Base-by-base conservation (phyloP, 2,329 filamentous ascomycete species). In the Phyllosticta capitalensis region DNA sequence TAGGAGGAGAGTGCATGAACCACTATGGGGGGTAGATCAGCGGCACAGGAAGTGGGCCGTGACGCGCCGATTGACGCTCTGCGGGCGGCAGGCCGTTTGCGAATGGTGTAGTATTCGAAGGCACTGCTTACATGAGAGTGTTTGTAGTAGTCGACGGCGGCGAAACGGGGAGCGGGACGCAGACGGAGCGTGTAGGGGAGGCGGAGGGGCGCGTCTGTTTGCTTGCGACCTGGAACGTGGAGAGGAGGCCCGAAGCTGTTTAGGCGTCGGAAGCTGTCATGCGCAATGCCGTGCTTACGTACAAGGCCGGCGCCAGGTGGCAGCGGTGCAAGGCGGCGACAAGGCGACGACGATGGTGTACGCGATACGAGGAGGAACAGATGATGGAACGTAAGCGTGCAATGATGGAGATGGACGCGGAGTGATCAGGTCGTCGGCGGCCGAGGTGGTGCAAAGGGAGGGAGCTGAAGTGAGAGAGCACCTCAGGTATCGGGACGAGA, bases 1-100 rank as follows among this genome's bases (percentile, higher is more conserved):
- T 48, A 48, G 54, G 51, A 51, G 30, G 38, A 55, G 28, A 50
- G 54, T 21, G 52, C n/a, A 21, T 55, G 24, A 28, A 26, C 30
- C 51, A 45, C 30, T 38, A 38, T 38, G 30, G 30, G 30, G 30
- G 30, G 30, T 38, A 38, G 57, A 53, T 55, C 26, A 52, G 59
- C 45, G 51, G 51, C 30, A 38, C 30, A 38, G 10, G 30, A 38
- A 38, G 30, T 38, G 30, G 30, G 49, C 21, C 19, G 21, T 51
- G 19, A 51, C 19, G 49, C 49, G 49, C 49, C 49, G 19, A 59
- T 52, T 24, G 57, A 55, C 52, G 57, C 45, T 54, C 51, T 28
- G 38, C 9, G 30, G 30, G 4, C 17, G 30, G 30, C 30, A 38
- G 30, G 30, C 30, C 30, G 30, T 38, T 38, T 38, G 30, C 30